Evolutionary conservation across 352 stramenopile genomes (phyloP), one percentile per base, ranked within the genome.

Genomic region (Globisporangium uncinulatum): DNA sequence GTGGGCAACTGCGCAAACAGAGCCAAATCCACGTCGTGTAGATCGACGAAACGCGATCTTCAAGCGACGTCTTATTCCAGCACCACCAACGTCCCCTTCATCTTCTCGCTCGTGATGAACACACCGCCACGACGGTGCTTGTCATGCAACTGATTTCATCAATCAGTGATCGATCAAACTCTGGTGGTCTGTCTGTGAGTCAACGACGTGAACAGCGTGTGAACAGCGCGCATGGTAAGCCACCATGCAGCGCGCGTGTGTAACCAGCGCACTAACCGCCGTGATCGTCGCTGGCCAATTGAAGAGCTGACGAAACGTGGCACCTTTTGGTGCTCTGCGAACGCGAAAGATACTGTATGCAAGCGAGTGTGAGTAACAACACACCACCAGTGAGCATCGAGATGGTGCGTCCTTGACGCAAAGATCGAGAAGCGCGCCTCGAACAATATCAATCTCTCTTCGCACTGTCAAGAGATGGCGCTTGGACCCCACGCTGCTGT

Each of bases 341-440:
- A 24, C 43, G 43, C 43, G 43, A 48, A 48, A 24, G 11, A 31
- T 48, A 29, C 24, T 29, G 24, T 29, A 56, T 56, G 56, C 48
- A 56, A 62, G 56, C 56, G 34, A 31, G 13, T 20, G 56, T 62
- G 48, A 62, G 56, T 62, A 62, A 62, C 48, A 29, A 39, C 34
- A 37, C 32, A 13, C 34, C 34, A 13, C 34, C 34, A 48, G 43
- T 11, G n/a, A 8, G 9, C 42, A 47, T 9, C 42, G 42, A 46
- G 15, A 46, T 17, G 42, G 34, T 39, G 34, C 34, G 34, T 45
- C 39, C 17, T 45, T 15, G 39, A 45, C 7, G 17, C 39, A 45
- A 45, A 45, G 13, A 45, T 45, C 39, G 13, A 45, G 17, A 5
- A 39, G 5, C 34, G 34, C 6, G 34, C 34, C 34, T 39, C 10